These are phyloP conservation scores for Solanum virginianum DNA, from an alignment of 257 asterid species.

Conservation along the genomic window DNA sequence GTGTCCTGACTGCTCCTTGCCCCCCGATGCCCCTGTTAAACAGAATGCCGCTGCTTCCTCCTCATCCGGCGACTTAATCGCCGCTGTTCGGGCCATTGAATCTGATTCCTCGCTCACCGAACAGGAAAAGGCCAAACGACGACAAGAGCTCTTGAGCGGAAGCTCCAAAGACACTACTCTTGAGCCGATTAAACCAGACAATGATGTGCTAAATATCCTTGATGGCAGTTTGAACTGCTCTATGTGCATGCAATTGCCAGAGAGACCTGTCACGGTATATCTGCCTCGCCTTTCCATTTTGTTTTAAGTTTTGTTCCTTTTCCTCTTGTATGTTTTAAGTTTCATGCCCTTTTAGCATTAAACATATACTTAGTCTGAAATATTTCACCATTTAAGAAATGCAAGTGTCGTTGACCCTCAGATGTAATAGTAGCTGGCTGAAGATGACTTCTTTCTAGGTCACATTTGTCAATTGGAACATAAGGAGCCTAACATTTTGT, in stretches of 20 bases:
- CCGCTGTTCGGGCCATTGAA: conserved; percentile 58
- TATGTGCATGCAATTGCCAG: conserved; percentile 89
- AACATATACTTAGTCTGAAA: not conserved
- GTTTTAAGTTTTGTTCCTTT: not conserved
- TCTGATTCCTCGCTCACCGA: conserved; percentile 50
- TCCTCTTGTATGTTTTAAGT: not conserved
- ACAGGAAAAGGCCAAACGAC: conserved; percentile 58
- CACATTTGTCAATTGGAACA: not conserved
- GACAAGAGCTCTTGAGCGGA: conserved; percentile 67
- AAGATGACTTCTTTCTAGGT: not conserved
- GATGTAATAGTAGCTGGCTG: not conserved
- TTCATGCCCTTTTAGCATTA: not conserved
- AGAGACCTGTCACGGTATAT: conserved; percentile 67
- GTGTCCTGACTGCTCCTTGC: conserved; percentile 59
- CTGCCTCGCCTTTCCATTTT: not conserved
- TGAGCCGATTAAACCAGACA: conserved; percentile 4
- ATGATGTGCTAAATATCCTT: conserved; percentile 41
- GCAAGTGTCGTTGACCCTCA: not conserved
- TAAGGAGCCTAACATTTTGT: not conserved
- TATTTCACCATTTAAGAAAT: not conserved
- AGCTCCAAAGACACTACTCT: not conserved
- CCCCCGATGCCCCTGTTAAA: not conserved
- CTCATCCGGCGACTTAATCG: conserved; percentile 31
- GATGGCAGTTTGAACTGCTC: conserved; percentile 73
- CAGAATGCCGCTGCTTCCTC: conserved; percentile 11